These are phyloP conservation scores for Fusarium piperis DNA, from an alignment of 2,329 filamentous ascomycete genomes.

Conservation along the genomic window DNA sequence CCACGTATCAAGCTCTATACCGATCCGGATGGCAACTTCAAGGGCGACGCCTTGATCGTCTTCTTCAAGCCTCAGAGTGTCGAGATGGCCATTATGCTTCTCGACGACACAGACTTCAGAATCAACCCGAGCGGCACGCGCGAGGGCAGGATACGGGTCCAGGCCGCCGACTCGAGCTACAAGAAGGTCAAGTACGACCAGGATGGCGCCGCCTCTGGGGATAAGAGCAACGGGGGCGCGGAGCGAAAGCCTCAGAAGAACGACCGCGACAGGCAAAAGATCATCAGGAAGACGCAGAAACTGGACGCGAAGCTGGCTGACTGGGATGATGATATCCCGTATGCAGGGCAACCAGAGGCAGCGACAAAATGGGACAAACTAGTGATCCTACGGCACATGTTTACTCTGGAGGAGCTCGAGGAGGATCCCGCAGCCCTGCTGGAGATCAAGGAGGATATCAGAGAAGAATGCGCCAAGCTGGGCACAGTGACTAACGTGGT, in stretches of 20 bases:
- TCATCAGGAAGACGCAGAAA: slow-evolving; percentile 91
- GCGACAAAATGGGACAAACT: slow-evolving; percentile 75
- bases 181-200: slow-evolving; percentile 82
- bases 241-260: slow-evolving; percentile 58
- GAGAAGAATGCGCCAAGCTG: slow-evolving; percentile 87
- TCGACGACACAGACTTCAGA: slow-evolving; percentile 85
- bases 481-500: slow-evolving; percentile 92
- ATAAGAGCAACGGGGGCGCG: slow-evolving; percentile 42
- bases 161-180: slow-evolving; percentile 88
- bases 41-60: slow-evolving; percentile 91
- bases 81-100: slow-evolving; percentile 80
- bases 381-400: slow-evolving; percentile 92
- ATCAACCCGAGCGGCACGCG: slow-evolving; percentile 62
- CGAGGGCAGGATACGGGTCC: slow-evolving; percentile 78
- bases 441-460: slow-evolving; percentile 94
- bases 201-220: slow-evolving; percentile 39
- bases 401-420: slow-evolving; percentile 84
- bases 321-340: slow-evolving; percentile 91
- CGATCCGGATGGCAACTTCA: slow-evolving; percentile 84
- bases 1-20: slow-evolving; percentile 94
- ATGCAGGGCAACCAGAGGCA: slow-evolving; percentile 53
- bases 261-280: slow-evolving; percentile 83
- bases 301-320: slow-evolving; percentile 91
- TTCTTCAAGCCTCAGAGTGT: slow-evolving; percentile 98
- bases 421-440: slow-evolving; percentile 84